Percentiles rank a stretch among this genome's conserved stretches.
Conservation (phyloP, 129 eudicot genomes). For the Lactuca saligna region DNA sequence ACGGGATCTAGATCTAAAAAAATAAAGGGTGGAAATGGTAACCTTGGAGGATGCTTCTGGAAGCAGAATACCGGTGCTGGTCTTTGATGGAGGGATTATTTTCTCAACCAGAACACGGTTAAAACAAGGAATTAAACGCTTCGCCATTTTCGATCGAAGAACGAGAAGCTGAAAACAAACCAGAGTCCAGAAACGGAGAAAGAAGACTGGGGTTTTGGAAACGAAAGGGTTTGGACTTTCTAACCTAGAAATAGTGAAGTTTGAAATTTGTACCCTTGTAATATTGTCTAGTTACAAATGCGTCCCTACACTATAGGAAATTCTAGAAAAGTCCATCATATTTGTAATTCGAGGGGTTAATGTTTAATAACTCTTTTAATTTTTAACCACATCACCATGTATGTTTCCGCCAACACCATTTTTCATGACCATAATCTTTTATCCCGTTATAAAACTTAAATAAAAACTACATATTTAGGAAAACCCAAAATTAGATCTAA, state of each 20-base stretch:
- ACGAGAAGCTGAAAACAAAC: constrained; percentile 1
- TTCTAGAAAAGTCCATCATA: background rate
- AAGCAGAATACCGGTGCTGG: constrained; percentile 55
- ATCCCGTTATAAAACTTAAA: too few relatives aligned
- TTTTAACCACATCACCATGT: too few relatives aligned
- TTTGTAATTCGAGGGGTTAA: background rate
- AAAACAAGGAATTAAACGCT: constrained; percentile 51
- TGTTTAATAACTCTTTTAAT: too few relatives aligned
- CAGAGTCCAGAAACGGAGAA: background rate
- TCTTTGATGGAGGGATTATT: constrained; percentile 52
- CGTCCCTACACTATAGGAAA: background rate
- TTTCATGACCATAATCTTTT: too few relatives aligned
- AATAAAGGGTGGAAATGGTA: background rate
- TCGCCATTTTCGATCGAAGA: constrained; percentile 44
- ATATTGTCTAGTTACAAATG: background rate
- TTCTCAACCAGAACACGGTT: constrained; percentile 61
- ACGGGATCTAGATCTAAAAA: background rate
- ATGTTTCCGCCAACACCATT: too few relatives aligned
- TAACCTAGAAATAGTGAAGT: background rate
- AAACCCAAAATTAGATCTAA: too few relatives aligned
- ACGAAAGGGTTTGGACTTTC: constrained; percentile 11
- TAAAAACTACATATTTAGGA: too few relatives aligned
- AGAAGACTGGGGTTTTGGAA: constrained; percentile 16
- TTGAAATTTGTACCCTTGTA: background rate
- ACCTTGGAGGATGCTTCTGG: constrained; percentile 62